Evolutionary conservation across 305 asterid genomes (phyloP).

Genomic region (Ajuga reptans): DNA sequence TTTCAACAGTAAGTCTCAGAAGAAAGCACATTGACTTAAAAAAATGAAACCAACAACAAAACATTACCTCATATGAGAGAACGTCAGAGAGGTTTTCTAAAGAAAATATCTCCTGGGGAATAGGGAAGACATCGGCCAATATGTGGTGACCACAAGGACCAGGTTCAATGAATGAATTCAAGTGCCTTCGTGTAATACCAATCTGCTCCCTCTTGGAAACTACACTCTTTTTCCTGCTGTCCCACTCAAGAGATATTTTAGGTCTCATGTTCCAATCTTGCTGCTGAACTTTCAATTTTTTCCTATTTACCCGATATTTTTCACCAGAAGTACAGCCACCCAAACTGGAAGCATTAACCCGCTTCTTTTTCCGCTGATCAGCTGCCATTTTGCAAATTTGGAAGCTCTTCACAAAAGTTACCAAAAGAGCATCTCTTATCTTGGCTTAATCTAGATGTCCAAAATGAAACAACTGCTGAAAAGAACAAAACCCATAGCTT

Average conservation of each 20-base stretch:
- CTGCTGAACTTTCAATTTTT: constrained; percentile 37
- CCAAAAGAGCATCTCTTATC: constrained; percentile 25
- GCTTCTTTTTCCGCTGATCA: constrained; percentile 68
- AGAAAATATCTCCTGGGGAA: constrained; percentile 72
- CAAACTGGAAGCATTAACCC: constrained; percentile 44
- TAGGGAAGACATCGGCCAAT: constrained; percentile 66
- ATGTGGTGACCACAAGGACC: constrained; percentile 32
- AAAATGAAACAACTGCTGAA: constrained; percentile 10
- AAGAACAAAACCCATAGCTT: constrained; percentile 8
- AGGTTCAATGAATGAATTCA: constrained; percentile 47
- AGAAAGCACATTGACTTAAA: background rate
- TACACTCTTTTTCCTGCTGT: constrained; percentile 58
- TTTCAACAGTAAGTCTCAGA: constrained; percentile 14
- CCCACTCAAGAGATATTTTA: constrained; percentile 77
- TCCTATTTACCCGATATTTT: constrained; percentile 45
- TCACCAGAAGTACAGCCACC: constrained; percentile 48
- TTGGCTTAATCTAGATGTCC: constrained; percentile 17
- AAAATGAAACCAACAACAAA: constrained; percentile 11
- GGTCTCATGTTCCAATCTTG: constrained; percentile 45
- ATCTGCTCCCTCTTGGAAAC: constrained; percentile 84
- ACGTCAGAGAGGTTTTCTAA: constrained; percentile 51
- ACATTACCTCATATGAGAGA: constrained; percentile 62
- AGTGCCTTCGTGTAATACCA: constrained; percentile 61
- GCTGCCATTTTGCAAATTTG: constrained; percentile 52
- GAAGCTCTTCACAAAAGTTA: constrained; percentile 27